phyloP scores from a whole-genome alignment of 208 protist genomes.

The Leishmania guyanensis region DNA sequence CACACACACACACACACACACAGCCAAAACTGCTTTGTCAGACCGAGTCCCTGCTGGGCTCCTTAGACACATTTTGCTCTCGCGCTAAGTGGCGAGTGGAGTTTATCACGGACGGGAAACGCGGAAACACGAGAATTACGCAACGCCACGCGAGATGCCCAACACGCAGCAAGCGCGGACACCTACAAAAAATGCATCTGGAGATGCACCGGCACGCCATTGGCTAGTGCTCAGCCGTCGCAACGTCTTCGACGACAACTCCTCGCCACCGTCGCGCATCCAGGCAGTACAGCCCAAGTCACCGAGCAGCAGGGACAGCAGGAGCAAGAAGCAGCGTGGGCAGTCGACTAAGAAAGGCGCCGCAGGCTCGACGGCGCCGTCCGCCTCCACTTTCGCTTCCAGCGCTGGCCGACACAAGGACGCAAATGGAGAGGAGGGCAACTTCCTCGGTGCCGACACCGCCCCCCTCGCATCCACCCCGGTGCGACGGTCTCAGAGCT shows the following conservation, averaged over 20 bases:
- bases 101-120: not conserved
- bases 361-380: not conserved
- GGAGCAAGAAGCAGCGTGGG: not conserved
- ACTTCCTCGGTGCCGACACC: not conserved
- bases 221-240: not conserved
- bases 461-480: not conserved
- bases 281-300: not conserved
- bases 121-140: not conserved
- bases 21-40: not conserved
- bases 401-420: conserved; percentile 1
- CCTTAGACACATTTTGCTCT: not conserved
- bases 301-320: not conserved
- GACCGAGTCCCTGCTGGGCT: not conserved
- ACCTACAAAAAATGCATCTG: conserved; percentile 3
- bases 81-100: not conserved
- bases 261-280: not conserved
- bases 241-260: not conserved
- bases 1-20: not conserved
- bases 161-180: conserved; percentile 12
- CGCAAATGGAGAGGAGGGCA: not conserved
- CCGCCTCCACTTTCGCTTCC: not conserved
- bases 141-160: not conserved
- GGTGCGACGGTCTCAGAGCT: not conserved
- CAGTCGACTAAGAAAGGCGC: not conserved
- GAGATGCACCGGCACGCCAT: conserved; percentile 5